Evolutionary conservation across 176 grass and related monocot species (phyloP), one percentile per base, ranked within the genome.

Genomic region (Oryza coarctata): DNA sequence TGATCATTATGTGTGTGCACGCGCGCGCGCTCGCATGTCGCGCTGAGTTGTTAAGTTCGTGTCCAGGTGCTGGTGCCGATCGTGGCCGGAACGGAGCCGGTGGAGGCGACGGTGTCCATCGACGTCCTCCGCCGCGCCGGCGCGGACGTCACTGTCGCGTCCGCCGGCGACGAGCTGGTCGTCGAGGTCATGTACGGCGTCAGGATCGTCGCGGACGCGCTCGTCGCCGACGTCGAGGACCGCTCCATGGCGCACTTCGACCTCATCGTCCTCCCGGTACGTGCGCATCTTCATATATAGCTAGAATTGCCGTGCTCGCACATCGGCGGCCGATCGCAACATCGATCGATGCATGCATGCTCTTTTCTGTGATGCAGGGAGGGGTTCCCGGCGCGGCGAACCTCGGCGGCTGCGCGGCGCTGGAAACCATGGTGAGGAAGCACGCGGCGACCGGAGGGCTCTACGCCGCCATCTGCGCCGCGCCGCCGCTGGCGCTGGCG

Each of bases 121-220:
- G 92, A 87, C 84, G 63, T 97, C 69, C 92, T 97, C 71, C 92
- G 90, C 45, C 86, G 94, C 13, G 87, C 92, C 38, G 92, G 94
- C 12, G 85, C 94, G 6, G 41, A 94, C 33, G 88, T 97, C 40
- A 91, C 92, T 34, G 94, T 97, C 22, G 92, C 90, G 12, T 92
- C 92, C 26, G 88, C 82, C 15, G 87, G 64, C 28, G 90, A 68
- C 70, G 40, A 6, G 50, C 86, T 90, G 30, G 77, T 76, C 36
- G 94, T 97, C 36, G 83, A 87, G n/a, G 84, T 47, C 39, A 83
- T 89, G 79, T 89, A 82, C 77, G 92, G 94, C 36, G 60, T 87
- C 65, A 94, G 75, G 84, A 68, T 97, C 41, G 36, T 87, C 29
- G 94, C 94, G 22, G 94, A 97, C 87, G 92, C 75, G 9, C 78